phyloP scores from a whole-genome alignment of 139 green algal genomes.

The Asterochloris erici region DNA sequence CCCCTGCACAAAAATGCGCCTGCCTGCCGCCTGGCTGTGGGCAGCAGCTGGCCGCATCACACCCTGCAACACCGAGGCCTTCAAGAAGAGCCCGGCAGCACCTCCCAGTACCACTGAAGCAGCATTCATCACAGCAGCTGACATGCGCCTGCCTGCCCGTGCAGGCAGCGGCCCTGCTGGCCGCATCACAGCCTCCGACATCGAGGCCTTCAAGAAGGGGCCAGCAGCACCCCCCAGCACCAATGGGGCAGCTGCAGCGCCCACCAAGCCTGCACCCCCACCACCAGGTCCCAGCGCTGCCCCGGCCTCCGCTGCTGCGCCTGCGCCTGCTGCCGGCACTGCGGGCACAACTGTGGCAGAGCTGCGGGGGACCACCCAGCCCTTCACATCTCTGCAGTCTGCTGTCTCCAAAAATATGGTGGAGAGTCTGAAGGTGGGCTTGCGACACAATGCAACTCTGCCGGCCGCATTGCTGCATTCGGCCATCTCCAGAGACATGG shows the following conservation, averaged over 20 bases:
- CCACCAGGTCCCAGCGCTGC: neutral
- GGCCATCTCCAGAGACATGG: neutral
- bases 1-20: too few relatives aligned
- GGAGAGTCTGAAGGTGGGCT: conserved; percentile 79
- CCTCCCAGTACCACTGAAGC: neutral
- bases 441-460: neutral
- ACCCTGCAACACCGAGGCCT: conserved; percentile 81
- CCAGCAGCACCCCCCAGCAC: conserved; percentile 1
- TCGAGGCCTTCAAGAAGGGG: conserved; percentile 60
- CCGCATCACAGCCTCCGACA: conserved; percentile 91
- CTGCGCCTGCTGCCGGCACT: conserved; percentile 28
- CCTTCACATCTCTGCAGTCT: conserved; percentile 87
- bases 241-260: neutral
- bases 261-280: neutral
- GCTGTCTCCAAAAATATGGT: conserved; percentile 95
- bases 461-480: neutral
- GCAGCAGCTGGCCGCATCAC: conserved; percentile 91
- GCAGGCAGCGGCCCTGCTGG: conserved; percentile 84
- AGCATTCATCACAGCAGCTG: neutral
- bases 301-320: conserved; percentile 29
- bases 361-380: conserved; percentile 82
- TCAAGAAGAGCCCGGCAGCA: conserved; percentile 24
- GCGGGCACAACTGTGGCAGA: conserved; percentile 67
- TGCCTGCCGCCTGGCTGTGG: conserved; percentile 19
- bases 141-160: too few relatives aligned